Evolutionary conservation across 2,329 filamentous ascomycete species (phyloP).

Genomic region (Aspergillus candidus): DNA sequence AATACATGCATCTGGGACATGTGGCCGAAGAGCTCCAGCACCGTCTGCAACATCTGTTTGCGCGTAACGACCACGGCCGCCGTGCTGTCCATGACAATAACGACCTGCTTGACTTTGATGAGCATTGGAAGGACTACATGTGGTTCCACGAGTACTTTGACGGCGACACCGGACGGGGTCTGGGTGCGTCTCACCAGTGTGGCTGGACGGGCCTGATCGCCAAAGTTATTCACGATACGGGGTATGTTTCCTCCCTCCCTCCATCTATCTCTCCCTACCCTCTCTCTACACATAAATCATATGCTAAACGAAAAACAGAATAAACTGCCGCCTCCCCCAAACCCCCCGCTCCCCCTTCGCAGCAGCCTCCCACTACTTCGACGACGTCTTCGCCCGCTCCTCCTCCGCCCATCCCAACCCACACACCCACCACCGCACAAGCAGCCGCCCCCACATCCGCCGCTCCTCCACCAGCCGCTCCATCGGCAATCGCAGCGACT

Average conservation of each 20-base stretch:
- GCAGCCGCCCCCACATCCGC: conserved; percentile 54
- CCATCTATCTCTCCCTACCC: too few species aligned
- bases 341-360: conserved; percentile 82
- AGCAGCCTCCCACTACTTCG: conserved; percentile 89
- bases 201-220: conserved; percentile 95
- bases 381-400: conserved; percentile 69
- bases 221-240: conserved; percentile 95
- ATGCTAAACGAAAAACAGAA: conserved; percentile 50
- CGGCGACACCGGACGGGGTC: conserved; percentile 78
- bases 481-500: conserved; percentile 79
- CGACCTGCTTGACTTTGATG: conserved; percentile 82
- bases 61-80: conserved; percentile 73
- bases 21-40: conserved; percentile 95
- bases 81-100: conserved; percentile 83
- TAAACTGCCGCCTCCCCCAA: conserved; percentile 85
- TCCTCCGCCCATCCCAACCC: too few species aligned
- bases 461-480: conserved; percentile 77
- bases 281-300: not conserved
- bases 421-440: conserved; percentile 34
- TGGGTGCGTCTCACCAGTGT: conserved; percentile 90
- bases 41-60: conserved; percentile 85
- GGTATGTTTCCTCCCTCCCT: conserved; percentile 52
- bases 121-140: conserved; percentile 85
- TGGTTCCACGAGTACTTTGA: conserved; percentile 99
- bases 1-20: conserved; percentile 91